Conservation (phyloP, 108 stramenopile species). For the Nitzschia sp. region DNA sequence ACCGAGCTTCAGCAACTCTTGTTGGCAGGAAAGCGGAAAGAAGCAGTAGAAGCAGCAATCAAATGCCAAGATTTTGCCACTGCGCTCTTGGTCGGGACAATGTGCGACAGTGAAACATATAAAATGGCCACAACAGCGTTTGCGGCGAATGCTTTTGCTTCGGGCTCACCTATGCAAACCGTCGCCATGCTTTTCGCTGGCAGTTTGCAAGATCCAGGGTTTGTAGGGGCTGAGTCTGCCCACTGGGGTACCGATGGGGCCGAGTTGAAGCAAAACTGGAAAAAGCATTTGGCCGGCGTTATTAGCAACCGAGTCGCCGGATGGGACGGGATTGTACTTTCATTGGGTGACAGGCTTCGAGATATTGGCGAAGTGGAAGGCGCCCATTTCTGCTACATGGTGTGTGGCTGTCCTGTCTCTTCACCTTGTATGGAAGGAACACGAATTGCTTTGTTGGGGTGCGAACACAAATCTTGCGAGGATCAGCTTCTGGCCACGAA, state of each 20-base stretch:
- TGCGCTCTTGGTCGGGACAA: conserved; percentile 71
- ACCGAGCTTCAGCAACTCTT: conserved; percentile 53
- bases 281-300: conserved; percentile 64
- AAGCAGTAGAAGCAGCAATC: conserved; percentile 70
- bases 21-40: conserved; percentile 61
- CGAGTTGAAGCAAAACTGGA: conserved; percentile 58
- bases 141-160: conserved; percentile 46
- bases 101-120: conserved; percentile 67
- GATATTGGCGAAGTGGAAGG: conserved; percentile 55
- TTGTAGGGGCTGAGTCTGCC: conserved; percentile 17
- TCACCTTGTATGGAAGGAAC: conserved; percentile 42
- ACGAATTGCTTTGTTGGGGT: conserved; percentile 64
- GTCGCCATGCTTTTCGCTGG: conserved; percentile 64
- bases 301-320: conserved; percentile 76
- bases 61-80: conserved; percentile 59
- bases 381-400: conserved; percentile 88
- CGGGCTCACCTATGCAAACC: conserved; percentile 78
- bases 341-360: conserved; percentile 73
- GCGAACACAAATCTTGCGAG: conserved; percentile 48
- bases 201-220: conserved; percentile 41
- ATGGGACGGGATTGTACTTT: conserved; percentile 72
- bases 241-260: conserved; percentile 44
- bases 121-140: conserved; percentile 54
- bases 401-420: conserved; percentile 63
- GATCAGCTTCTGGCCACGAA: conserved; percentile 49